phyloP scores from a whole-genome alignment of 1,284 basidiomycete species.

The Ceratobasidium papillatum region DNA sequence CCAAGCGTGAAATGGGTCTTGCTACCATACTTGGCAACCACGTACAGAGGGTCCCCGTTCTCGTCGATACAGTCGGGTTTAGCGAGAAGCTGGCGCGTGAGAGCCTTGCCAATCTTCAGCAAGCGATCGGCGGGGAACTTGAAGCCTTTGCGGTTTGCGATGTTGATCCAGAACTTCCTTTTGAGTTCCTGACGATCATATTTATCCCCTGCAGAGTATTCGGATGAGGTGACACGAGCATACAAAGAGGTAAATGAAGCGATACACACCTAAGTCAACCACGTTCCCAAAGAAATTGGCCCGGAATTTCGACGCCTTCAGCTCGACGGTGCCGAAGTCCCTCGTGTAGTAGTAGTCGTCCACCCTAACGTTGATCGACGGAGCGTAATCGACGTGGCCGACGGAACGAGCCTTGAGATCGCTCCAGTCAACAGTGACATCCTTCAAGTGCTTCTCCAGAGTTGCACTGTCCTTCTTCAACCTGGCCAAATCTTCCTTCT shows the following conservation, averaged over 20 bases:
- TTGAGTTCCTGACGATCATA: conserved; percentile 44
- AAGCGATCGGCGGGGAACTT: conserved; percentile 44
- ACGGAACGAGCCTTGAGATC: not conserved
- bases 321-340: conserved; percentile 30
- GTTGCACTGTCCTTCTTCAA: not conserved
- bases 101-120: conserved; percentile 49
- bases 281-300: conserved; percentile 32
- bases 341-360: conserved; percentile 22
- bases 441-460: conserved; percentile 18
- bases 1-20: conserved; percentile 54
- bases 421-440: conserved; percentile 11
- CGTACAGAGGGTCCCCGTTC: conserved; percentile 49
- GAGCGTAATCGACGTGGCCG: not conserved
- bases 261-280: conserved; percentile 40
- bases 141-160: not conserved
- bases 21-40: conserved; percentile 50
- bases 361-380: not conserved
- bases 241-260: not conserved
- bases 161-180: conserved; percentile 48
- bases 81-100: conserved; percentile 43
- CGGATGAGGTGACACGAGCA: not conserved
- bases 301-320: conserved; percentile 35
- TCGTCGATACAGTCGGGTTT: conserved; percentile 47
- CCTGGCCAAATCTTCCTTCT: not conserved
- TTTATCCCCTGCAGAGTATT: conserved; percentile 43